phyloP scores from a whole-genome alignment of 2,329 filamentous ascomycete genomes.

The Chaetomiaceae sp. region DNA sequence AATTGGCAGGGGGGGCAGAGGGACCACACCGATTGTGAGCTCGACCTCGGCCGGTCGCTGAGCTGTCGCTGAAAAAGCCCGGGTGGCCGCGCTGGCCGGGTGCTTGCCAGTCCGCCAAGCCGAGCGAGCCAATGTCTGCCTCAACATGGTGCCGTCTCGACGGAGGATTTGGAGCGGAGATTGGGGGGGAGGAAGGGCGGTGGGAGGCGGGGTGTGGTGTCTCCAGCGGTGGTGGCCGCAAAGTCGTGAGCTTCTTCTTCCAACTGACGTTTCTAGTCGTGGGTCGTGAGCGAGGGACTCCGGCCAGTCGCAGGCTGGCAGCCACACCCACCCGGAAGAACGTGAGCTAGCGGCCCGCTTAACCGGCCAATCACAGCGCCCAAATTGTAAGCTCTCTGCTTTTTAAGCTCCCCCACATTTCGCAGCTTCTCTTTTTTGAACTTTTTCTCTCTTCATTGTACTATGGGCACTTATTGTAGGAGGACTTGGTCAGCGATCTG shows the following conservation, averaged over 20 bases:
- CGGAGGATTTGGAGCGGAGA: conserved; percentile 38
- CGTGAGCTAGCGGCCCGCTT: conserved; percentile 19
- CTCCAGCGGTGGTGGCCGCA: conserved; percentile 22
- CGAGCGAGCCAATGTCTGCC: conserved; percentile 63
- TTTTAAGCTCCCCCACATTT: conserved; percentile 13
- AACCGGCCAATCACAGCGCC: conserved; percentile 22
- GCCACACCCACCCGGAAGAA: conserved; percentile 16
- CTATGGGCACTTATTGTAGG: conserved; percentile 67
- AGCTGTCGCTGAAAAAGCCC: conserved; percentile 76
- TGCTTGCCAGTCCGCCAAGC: conserved; percentile 58
- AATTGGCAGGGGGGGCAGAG: conserved; percentile 26
- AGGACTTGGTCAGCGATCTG: conserved; percentile 38
- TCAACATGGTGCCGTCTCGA: conserved; percentile 63
- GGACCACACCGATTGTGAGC: conserved; percentile 78
- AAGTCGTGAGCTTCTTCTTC: conserved; percentile 13
- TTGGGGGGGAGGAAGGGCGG: conserved; percentile 21
- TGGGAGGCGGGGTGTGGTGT: conserved; percentile 1
- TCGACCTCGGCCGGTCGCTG: conserved; percentile 86
- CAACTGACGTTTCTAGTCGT: conserved; percentile 12
- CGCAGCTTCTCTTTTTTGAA: conserved; percentile 15
- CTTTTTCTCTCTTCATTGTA: conserved; percentile 52
- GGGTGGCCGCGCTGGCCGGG: conserved; percentile 56
- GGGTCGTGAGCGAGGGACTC: not conserved
- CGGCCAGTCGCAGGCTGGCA: not conserved
- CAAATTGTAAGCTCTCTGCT: conserved; percentile 21